phyloP scores from a whole-genome alignment of 768 basidiomycete species.

The Galerina marginata region DNA sequence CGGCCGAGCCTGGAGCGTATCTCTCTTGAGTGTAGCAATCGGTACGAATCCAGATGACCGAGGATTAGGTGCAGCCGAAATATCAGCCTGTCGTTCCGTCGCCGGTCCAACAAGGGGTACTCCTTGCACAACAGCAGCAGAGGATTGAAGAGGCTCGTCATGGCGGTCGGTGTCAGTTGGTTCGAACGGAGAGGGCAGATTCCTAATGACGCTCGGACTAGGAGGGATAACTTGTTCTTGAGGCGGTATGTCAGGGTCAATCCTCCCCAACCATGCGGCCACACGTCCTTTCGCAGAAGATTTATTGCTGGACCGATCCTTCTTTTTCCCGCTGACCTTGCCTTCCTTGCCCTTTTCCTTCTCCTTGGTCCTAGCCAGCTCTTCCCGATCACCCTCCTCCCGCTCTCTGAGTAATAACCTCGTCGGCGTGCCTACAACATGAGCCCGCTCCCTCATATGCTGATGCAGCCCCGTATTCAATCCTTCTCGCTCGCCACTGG shows the following conservation, averaged over 20 bases:
- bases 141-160: constrained; percentile 6
- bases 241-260: constrained; percentile 62
- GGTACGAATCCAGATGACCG: constrained; percentile 81
- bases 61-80: constrained; percentile 60
- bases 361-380: constrained; percentile 22
- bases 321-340: constrained; percentile 31
- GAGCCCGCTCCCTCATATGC: constrained; percentile 30
- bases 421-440: constrained; percentile 21
- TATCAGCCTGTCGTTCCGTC: constrained; percentile 19
- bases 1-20: constrained; percentile 30
- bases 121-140: constrained; percentile 5
- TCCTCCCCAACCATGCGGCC: constrained; percentile 77
- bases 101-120: constrained; percentile 9
- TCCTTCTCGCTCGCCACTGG: constrained; percentile 22
- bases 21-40: constrained; percentile 57
- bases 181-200: constrained; percentile 10
- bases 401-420: constrained; percentile 19
- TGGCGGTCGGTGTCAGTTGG: constrained; percentile 10
- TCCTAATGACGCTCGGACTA: constrained; percentile 38
- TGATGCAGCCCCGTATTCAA: constrained; percentile 19
- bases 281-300: constrained; percentile 69
- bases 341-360: constrained; percentile 31
- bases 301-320: constrained; percentile 33
- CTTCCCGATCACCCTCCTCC: constrained; percentile 21
- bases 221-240: constrained; percentile 53